Evolutionary conservation across 2,329 filamentous ascomycete species (phyloP).

Genomic region (Monosporascus ibericus): DNA sequence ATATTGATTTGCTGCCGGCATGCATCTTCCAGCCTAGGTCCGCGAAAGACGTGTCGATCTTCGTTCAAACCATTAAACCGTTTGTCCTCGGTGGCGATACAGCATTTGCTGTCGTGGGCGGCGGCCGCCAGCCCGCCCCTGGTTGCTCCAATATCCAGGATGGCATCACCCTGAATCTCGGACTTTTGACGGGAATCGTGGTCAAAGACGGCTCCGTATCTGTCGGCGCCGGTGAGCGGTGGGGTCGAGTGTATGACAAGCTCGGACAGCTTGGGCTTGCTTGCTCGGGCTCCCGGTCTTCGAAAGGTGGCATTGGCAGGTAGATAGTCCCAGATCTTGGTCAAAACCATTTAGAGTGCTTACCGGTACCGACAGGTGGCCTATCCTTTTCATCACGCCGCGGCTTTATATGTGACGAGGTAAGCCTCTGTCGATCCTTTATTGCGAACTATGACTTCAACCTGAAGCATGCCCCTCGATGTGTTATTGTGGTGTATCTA

Average conservation of each 20-base stretch:
- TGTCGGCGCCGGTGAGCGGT: constrained; percentile 7
- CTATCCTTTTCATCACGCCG: neutral
- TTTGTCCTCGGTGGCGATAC: neutral
- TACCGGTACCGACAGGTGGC: neutral
- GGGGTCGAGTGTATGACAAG: constrained; percentile 9
- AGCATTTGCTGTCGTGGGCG: constrained; percentile 2
- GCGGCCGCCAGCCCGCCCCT: constrained; percentile 1
- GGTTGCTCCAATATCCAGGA: constrained; percentile 8
- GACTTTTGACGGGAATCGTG: constrained; percentile 3
- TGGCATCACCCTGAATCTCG: constrained; percentile 9
- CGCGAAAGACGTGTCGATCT: neutral
- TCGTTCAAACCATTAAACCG: constrained; percentile 1
- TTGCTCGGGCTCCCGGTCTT: constrained; percentile 1
- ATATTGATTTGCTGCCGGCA: neutral
- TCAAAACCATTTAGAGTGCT: neutral
- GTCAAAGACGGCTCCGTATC: constrained; percentile 1
- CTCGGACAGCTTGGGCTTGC: constrained; percentile 4
- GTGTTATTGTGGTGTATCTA: neutral
- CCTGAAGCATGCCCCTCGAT: neutral
- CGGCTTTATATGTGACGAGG: neutral
- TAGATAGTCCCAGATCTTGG: neutral
- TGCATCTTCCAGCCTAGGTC: constrained; percentile 3
- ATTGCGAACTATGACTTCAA: neutral
- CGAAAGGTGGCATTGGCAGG: constrained; percentile 4
- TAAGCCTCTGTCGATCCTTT: neutral